These are phyloP conservation scores for Lactarius vividus DNA, from an alignment of 768 basidiomycete species.

Conservation along the genomic window DNA sequence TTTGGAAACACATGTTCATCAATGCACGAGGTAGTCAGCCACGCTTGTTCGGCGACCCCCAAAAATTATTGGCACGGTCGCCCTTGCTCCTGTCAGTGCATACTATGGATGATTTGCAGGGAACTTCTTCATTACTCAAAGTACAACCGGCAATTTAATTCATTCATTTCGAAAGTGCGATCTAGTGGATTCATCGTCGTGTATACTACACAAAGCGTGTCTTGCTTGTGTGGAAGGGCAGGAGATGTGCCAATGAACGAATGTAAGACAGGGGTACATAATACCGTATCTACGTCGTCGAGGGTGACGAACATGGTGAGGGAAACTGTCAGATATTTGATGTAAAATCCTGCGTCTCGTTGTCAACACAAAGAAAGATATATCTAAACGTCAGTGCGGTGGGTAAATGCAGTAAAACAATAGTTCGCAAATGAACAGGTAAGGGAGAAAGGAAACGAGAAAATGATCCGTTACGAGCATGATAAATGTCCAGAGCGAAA, in stretches of 20 bases:
- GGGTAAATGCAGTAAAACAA: neutral
- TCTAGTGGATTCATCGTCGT: neutral
- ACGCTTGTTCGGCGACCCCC: neutral
- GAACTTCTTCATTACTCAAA: neutral
- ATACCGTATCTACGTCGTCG: neutral
- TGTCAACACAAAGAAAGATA: neutral
- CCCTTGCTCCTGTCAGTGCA: neutral
- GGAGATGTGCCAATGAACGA: neutral
- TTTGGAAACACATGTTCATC: neutral
- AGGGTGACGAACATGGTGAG: neutral
- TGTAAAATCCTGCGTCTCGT: neutral
- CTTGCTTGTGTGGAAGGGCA: neutral
- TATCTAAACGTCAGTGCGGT: slow-evolving; percentile 2
- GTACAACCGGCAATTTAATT: neutral
- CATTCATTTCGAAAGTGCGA: neutral
- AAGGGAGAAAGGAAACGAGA: neutral
- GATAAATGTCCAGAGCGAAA: neutral
- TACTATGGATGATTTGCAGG: neutral
- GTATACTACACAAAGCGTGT: neutral
- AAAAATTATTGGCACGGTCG: neutral
- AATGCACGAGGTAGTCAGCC: neutral
- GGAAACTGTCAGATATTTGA: neutral
- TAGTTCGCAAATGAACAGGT: neutral
- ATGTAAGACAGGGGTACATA: neutral
- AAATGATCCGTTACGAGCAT: neutral